Percentiles rank a stretch among this genome's conserved stretches.
phyloP scores from a whole-genome alignment of 1,284 basidiomycete genomes.

The Ganoderma resinaceum region DNA sequence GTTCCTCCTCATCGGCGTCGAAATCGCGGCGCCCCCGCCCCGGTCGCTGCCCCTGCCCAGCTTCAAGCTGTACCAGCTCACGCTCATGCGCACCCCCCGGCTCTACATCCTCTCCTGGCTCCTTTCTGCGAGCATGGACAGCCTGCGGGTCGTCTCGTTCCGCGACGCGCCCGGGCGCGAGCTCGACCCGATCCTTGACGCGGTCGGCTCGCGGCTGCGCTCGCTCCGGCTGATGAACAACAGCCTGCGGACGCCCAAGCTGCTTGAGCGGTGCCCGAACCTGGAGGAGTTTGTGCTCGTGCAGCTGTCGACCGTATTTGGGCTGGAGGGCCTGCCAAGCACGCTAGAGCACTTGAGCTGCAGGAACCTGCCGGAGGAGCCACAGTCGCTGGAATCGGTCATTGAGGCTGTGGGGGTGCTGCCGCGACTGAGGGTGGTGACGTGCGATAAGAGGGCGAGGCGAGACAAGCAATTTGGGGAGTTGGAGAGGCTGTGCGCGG shows the following conservation, averaged over 20 bases:
- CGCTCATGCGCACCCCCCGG: slow-evolving; percentile 44
- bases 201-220: slow-evolving; percentile 44
- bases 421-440: slow-evolving; percentile 46
- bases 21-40: slow-evolving; percentile 45
- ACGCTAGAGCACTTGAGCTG: slow-evolving; percentile 50
- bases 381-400: slow-evolving; percentile 40
- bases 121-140: slow-evolving; percentile 42
- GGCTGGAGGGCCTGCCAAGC: slow-evolving; percentile 43
- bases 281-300: slow-evolving; percentile 51
- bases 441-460: slow-evolving; percentile 40
- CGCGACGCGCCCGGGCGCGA: slow-evolving; percentile 44
- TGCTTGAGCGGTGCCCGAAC: slow-evolving; percentile 47
- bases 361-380: slow-evolving; percentile 40
- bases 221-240: slow-evolving; percentile 52
- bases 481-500: slow-evolving; percentile 36
- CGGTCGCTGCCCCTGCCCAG: slow-evolving; percentile 18
- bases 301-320: slow-evolving; percentile 44
- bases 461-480: slow-evolving; percentile 16
- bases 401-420: slow-evolving; percentile 43
- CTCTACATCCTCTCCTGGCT: slow-evolving; percentile 46
- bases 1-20: slow-evolving; percentile 49
- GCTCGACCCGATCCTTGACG: slow-evolving; percentile 38
- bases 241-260: slow-evolving; percentile 39
- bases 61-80: slow-evolving; percentile 50
- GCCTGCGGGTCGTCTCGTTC: slow-evolving; percentile 50